phyloP scores from a whole-genome alignment of 169 alveolate species.

The Cryptosporidium baileyi region DNA sequence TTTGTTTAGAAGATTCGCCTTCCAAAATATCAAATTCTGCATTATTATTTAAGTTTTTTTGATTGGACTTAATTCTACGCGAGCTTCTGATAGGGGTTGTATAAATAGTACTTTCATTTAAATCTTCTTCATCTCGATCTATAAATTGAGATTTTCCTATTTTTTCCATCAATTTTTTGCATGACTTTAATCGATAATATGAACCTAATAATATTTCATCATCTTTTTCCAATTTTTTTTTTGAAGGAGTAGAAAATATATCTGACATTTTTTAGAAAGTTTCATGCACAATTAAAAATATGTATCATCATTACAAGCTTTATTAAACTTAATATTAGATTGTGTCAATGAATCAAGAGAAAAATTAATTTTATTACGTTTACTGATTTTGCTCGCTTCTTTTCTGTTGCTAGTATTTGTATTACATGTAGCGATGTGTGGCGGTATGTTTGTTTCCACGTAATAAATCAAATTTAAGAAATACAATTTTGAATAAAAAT shows the following conservation, averaged over 20 bases:
- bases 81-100: conserved; percentile 63
- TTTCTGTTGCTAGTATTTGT: no score
- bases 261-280: background rate
- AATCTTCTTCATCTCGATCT: background rate
- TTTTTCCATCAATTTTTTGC: background rate
- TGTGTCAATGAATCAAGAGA: no score
- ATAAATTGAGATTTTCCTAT: background rate
- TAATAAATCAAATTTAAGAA: no score
- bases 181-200: conserved; percentile 32
- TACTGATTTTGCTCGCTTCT: no score
- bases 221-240: background rate
- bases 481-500: no score
- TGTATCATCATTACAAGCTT: background rate
- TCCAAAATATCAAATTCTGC: background rate
- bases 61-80: background rate
- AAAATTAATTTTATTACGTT: no score
- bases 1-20: background rate
- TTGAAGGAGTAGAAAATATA: background rate
- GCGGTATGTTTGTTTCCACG: no score
- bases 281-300: background rate
- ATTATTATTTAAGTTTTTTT: background rate
- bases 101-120: conserved; percentile 6
- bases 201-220: conserved; percentile 38
- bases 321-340: no score
- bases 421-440: no score